phyloP scores from a whole-genome alignment of 2,329 filamentous ascomycete species.

The Penicillium frequentans region DNA sequence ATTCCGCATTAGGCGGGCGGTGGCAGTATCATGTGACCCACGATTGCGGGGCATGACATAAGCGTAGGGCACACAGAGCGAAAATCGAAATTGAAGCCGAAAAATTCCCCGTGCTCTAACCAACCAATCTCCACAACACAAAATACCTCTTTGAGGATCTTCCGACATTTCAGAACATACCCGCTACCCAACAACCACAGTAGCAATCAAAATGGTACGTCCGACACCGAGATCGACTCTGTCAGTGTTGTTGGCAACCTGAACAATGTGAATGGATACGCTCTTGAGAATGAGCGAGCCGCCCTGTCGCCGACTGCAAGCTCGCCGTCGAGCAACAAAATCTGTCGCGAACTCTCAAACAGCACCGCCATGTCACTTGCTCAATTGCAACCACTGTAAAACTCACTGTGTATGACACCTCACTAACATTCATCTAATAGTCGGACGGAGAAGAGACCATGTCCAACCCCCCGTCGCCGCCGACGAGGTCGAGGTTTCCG shows the following conservation, averaged over 20 bases:
- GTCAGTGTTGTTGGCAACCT: constrained; percentile 1
- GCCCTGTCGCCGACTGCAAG: not conserved
- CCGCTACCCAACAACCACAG: constrained; percentile 22
- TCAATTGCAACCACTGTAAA: constrained; percentile 1
- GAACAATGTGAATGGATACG: constrained; percentile 9
- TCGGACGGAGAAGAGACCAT: constrained; percentile 99
- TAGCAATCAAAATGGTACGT: constrained; percentile 49
- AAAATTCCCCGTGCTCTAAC: constrained; percentile 18
- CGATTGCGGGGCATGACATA: constrained; percentile 16
- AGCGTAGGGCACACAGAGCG: constrained; percentile 35
- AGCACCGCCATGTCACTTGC: not conserved
- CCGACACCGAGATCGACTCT: not conserved
- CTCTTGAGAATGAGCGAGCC: not conserved
- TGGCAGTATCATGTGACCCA: not conserved
- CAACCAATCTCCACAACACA: constrained; percentile 24
- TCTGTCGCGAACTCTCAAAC: not conserved
- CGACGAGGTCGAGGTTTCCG: constrained; percentile 92
- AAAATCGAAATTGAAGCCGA: constrained; percentile 26
- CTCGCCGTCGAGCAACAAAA: not conserved
- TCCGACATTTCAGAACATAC: constrained; percentile 47
- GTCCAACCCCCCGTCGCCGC: constrained; percentile 67
- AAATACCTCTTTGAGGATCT: constrained; percentile 54
- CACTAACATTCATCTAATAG: constrained; percentile 49
- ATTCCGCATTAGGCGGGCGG: not conserved
- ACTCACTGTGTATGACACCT: not conserved